A percentile compares a stretch with the other conserved stretches of the same genome.
Evolutionary conservation across 352 stramenopile species (phyloP).

Genomic region (Pythium pectinolyticum): DNA sequence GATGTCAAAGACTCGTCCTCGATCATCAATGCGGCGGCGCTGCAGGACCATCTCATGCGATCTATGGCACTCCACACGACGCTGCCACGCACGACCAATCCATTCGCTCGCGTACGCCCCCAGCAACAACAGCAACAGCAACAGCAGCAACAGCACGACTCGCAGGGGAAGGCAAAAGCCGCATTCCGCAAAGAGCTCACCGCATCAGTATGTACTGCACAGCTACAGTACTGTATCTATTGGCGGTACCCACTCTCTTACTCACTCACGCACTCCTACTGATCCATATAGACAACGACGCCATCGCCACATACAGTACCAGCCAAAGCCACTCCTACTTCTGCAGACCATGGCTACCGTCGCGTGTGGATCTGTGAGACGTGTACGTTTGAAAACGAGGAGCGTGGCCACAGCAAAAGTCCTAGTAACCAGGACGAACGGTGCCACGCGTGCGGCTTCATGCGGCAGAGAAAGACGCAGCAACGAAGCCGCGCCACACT

Average conservation of each 20-base stretch:
- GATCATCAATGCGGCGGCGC: conserved; percentile 69
- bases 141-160: background rate
- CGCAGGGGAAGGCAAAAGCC: background rate
- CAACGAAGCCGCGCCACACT: conserved; percentile 46
- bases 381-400: conserved; percentile 78
- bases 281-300: background rate
- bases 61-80: conserved; percentile 14
- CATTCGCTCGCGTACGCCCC: background rate
- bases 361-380: conserved; percentile 76
- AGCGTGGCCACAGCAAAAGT: background rate
- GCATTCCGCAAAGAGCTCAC: background rate
- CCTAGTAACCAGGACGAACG: conserved; percentile 28
- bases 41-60: conserved; percentile 48
- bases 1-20: conserved; percentile 36
- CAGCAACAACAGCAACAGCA: background rate
- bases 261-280: no score
- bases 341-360: conserved; percentile 34
- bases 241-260: no score
- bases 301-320: conserved; percentile 1
- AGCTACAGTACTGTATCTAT: background rate
- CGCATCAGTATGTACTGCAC: background rate
- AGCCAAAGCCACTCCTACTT: background rate
- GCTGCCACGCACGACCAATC: background rate
- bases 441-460: conserved; percentile 51
- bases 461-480: conserved; percentile 27